A percentile compares a stretch with the other conserved stretches of the same genome.
Conservation (phyloP, 148 eudicot species). For the Camellia japonica region DNA sequence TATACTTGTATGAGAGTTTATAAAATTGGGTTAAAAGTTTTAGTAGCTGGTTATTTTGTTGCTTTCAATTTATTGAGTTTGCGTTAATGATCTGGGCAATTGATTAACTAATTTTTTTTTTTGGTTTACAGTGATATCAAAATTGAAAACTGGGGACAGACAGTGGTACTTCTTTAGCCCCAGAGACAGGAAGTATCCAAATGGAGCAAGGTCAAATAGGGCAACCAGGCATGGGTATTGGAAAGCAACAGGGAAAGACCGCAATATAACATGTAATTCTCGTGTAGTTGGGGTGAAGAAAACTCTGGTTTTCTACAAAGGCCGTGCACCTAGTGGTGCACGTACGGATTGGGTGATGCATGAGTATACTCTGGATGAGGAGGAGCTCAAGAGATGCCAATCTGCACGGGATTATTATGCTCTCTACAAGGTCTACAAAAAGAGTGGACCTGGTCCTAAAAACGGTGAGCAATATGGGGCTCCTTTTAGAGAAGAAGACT, state of each 20-base stretch:
- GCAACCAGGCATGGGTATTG: constrained; percentile 83
- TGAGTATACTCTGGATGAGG: constrained; percentile 77
- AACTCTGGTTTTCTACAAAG: constrained; percentile 79
- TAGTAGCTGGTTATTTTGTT: background rate
- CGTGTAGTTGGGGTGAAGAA: constrained; percentile 82
- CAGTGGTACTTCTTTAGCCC: constrained; percentile 97
- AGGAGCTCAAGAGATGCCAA: constrained; percentile 74
- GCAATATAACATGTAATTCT: constrained; percentile 52
- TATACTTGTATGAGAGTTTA: background rate
- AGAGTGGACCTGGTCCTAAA: constrained; percentile 95
- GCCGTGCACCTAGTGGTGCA: constrained; percentile 83
- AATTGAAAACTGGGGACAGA: constrained; percentile 76
- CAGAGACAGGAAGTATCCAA: constrained; percentile 86
- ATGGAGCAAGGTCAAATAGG: constrained; percentile 82
- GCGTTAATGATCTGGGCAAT: background rate
- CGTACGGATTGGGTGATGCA: constrained; percentile 99
- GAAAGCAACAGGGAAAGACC: constrained; percentile 98
- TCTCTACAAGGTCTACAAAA: constrained; percentile 79
- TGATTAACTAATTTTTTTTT: constrained; percentile 10
- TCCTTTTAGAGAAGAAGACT: constrained; percentile 86
- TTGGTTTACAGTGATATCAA: constrained; percentile 40
- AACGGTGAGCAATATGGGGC: constrained; percentile 99
- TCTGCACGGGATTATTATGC: constrained; percentile 60
- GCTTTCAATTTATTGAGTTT: constrained; percentile 9
- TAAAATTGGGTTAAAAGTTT: background rate